Percentiles rank a stretch among this genome's conserved stretches.
These are phyloP conservation scores for Botrytis fabae DNA, from an alignment of 2,329 filamentous ascomycete species.

Conservation along the genomic window DNA sequence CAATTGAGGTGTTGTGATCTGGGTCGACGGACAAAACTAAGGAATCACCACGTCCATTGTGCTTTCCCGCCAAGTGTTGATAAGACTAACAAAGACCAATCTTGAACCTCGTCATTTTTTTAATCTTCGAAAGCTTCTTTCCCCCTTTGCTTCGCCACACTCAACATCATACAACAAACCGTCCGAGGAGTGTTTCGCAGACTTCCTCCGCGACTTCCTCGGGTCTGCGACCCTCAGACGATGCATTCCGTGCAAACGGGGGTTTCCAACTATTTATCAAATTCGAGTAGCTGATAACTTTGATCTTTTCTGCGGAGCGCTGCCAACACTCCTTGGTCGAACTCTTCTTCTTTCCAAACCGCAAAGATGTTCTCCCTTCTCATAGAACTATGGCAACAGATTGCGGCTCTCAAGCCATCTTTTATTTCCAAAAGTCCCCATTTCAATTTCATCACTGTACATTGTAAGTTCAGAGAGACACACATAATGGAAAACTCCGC, in stretches of 20 bases:
- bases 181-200: constrained; percentile 17
- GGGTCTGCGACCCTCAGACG: neutral
- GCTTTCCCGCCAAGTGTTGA: constrained; percentile 10
- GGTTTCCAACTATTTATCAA: constrained; percentile 1
- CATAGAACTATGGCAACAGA: constrained; percentile 43
- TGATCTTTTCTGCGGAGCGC: neutral
- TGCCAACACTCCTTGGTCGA: neutral
- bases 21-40: constrained; percentile 1
- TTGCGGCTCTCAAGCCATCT: constrained; percentile 54
- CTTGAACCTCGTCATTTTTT: constrained; percentile 14
- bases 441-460: constrained; percentile 79
- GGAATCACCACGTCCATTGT: neutral
- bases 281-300: constrained; percentile 6
- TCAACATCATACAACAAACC: neutral
- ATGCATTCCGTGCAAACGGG: constrained; percentile 20
- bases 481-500: neutral
- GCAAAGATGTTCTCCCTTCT: constrained; percentile 35
- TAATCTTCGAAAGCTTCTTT: constrained; percentile 12
- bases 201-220: constrained; percentile 19
- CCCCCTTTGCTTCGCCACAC: constrained; percentile 20
- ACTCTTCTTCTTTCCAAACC: neutral
- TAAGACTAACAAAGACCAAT: constrained; percentile 12
- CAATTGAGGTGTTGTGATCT: neutral
- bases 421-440: constrained; percentile 62
- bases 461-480: constrained; percentile 59